Evolutionary conservation across 345 rosid genomes (phyloP).

Genomic region (Sisymbrium irio): DNA sequence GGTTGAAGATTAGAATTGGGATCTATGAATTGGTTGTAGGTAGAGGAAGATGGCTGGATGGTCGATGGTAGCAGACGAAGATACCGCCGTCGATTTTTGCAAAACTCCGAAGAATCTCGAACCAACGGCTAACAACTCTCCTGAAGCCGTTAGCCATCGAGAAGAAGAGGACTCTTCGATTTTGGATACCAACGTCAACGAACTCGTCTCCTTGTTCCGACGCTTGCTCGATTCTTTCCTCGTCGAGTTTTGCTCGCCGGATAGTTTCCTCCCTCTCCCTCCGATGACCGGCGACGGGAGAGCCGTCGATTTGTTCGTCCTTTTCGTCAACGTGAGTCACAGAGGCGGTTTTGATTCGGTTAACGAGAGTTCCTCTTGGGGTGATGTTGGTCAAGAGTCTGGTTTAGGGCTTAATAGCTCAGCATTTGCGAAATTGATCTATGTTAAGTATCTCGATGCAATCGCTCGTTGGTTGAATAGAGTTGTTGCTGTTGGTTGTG

Average conservation of each 20-base stretch:
- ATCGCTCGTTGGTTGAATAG: slow-evolving; percentile 46
- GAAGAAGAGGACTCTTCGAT: not conserved
- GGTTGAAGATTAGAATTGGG: slow-evolving; percentile 3
- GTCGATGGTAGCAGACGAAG: slow-evolving; percentile 39
- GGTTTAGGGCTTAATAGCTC: slow-evolving; percentile 40
- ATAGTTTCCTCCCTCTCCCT: slow-evolving; percentile 38
- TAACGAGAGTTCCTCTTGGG: slow-evolving; percentile 47
- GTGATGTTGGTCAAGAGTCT: slow-evolving; percentile 45
- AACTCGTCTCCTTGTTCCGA: slow-evolving; percentile 31
- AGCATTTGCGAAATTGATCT: slow-evolving; percentile 45
- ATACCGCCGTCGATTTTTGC: slow-evolving; percentile 24
- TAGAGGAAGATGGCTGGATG: slow-evolving; percentile 57
- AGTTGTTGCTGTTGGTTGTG: slow-evolving; percentile 21
- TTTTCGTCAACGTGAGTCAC: slow-evolving; percentile 46
- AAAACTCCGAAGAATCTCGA: slow-evolving; percentile 27
- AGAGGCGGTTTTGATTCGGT: slow-evolving; percentile 51
- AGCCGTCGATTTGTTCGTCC: slow-evolving; percentile 48
- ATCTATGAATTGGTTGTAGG: slow-evolving; percentile 37
- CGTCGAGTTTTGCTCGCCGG: slow-evolving; percentile 26
- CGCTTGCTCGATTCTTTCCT: slow-evolving; percentile 34
- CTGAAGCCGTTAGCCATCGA: not conserved
- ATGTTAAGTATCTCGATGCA: slow-evolving; percentile 48
- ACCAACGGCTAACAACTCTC: not conserved
- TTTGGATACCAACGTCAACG: slow-evolving; percentile 21
- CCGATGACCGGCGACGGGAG: slow-evolving; percentile 58